Evolutionary conservation across 2,329 filamentous ascomycete species (phyloP), one percentile per base, ranked within the genome.

Genomic region (Raffaelea albimanens): DNA sequence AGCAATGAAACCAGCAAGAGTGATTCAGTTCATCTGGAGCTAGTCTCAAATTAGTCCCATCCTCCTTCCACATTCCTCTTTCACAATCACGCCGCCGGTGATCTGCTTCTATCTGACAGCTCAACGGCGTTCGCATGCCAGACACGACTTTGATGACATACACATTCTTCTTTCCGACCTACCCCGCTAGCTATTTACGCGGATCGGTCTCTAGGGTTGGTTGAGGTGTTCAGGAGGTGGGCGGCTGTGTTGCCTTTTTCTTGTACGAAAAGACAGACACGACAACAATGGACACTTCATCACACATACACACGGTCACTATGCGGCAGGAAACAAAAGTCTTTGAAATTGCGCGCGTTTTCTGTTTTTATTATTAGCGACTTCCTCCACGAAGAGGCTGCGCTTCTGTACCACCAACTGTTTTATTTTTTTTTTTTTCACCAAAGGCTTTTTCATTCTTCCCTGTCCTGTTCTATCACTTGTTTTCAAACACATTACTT

Each of bases 101-200:
- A 16, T 10, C 21, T 33, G 23, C 16, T 22, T 38, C 13, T 19
- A 19, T 40, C 31, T 19, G 14, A 20, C 25, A 29, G 34, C 34
- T 38, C 34, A 38, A 38, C 34, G 47, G 54, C 55, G 45, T 55
- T 62, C 60, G 60, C 58, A 67, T 58, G 61, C 60, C 62, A 56
- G 60, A 63, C 59, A 70, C 58, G 67, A 70, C 53, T 61, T 64
- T 59, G 58, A 68, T 61, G 64, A 56, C 57, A 52, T 22, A n/a
- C 45, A 43, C 46, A 49, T 63, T 62, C 58, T 64, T 63, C 58
- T 55, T 57, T 55, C 53, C 50, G 52, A 56, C 56, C 56, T 58
- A 56, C 52, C 54, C 60, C 57, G 58, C 52, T 55, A 52, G 44
- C 38, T 38, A n/a, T 52, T 58, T 57, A 55, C 34, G 52, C 54